A percentile compares a stretch with the other conserved stretches of the same genome.
Conservation (phyloP, 441 rosid genomes). For the California macrophylla region DNA sequence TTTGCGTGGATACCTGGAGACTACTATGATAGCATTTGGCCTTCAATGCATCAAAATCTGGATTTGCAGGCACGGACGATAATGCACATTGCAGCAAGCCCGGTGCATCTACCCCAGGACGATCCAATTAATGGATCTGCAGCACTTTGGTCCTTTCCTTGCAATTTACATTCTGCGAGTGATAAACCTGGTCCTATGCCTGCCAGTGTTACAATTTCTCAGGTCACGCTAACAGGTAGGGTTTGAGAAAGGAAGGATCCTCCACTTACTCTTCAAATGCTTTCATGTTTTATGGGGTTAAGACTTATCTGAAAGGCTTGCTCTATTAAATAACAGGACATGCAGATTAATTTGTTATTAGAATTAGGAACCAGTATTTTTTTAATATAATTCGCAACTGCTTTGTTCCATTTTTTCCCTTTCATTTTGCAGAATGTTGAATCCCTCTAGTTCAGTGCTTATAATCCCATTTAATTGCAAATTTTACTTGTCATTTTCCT, state of each 20-base stretch:
- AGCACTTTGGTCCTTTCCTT: conserved; percentile 30
- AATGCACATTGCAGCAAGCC: conserved; percentile 77
- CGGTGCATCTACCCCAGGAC: conserved; percentile 44
- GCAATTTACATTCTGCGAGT: conserved; percentile 27
- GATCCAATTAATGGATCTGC: conserved; percentile 31
- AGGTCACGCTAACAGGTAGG: conserved; percentile 45
- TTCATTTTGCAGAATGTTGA: background rate
- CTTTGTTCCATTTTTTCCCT: background rate
- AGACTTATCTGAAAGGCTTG: background rate
- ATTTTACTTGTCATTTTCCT: background rate
- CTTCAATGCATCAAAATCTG: conserved; percentile 33
- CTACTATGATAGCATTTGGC: conserved; percentile 26
- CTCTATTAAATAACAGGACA: background rate
- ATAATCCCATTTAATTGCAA: background rate
- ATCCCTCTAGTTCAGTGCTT: background rate
- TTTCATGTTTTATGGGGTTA: background rate
- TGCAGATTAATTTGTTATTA: background rate
- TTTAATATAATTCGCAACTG: background rate
- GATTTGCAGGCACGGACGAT: conserved; percentile 74
- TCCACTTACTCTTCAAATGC: conserved; percentile 3
- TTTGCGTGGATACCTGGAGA: conserved; percentile 31
- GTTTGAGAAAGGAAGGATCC: conserved; percentile 18
- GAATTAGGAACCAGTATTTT: background rate
- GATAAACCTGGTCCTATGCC: conserved; percentile 29
- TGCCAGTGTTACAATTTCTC: conserved; percentile 33